phyloP scores from a whole-genome alignment of 176 grass and related monocot species.

The Metroxylon sagu region DNA sequence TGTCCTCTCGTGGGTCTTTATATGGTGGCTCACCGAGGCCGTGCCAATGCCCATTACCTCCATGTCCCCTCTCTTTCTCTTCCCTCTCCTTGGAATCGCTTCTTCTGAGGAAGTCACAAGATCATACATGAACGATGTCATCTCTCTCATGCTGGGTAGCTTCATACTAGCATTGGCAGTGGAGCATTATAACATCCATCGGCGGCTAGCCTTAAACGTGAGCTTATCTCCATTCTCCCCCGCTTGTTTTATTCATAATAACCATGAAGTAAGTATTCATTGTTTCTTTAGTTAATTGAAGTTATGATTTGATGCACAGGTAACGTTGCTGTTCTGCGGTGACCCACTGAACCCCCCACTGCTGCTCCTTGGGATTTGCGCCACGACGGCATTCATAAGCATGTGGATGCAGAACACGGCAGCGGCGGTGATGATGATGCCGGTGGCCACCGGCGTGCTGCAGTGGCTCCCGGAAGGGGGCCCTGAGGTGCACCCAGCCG shows the following conservation, averaged over 20 bases:
- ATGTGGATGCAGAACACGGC: slow-evolving; percentile 88
- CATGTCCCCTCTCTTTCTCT: slow-evolving; percentile 88
- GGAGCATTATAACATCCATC: slow-evolving; percentile 88
- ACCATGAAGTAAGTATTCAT: no score
- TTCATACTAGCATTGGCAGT: slow-evolving; percentile 92
- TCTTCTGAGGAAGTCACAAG: slow-evolving; percentile 46
- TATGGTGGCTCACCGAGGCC: slow-evolving; percentile 84
- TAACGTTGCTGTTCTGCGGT: no score
- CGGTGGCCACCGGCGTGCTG: slow-evolving; percentile 45
- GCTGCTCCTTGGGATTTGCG: slow-evolving; percentile 64
- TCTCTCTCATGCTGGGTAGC: slow-evolving; percentile 90
- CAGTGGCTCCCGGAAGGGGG: slow-evolving; percentile 19
- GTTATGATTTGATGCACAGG: no score
- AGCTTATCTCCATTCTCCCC: not conserved
- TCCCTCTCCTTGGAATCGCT: slow-evolving; percentile 59
- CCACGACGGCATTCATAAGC: slow-evolving; percentile 58
- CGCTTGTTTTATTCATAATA: no score
- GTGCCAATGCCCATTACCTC: slow-evolving; percentile 86
- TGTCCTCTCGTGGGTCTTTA: slow-evolving; percentile 71
- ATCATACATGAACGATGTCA: slow-evolving; percentile 92
- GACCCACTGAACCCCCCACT: not conserved
- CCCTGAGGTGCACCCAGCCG: slow-evolving; percentile 12
- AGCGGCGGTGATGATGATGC: slow-evolving; percentile 81
- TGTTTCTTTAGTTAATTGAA: no score
- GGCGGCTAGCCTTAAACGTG: slow-evolving; percentile 71